Percentiles rank a stretch among this genome's conserved stretches.
Conservation (phyloP, 306 rosid genomes). For the Lupinus albus region DNA sequence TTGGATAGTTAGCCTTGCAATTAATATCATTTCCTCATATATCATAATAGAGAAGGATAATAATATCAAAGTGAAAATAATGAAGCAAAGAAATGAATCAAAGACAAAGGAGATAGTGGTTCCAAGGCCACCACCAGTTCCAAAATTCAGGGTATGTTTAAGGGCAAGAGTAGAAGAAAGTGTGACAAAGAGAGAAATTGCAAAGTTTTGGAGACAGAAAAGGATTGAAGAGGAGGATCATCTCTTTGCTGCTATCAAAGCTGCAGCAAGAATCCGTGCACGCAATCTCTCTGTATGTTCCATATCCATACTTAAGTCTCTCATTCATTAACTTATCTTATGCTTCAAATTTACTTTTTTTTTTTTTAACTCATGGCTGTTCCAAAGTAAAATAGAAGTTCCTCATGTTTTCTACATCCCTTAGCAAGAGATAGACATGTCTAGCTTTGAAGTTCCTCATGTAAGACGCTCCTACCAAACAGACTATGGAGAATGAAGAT, state of each 20-base stretch:
- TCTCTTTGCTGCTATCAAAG: constrained; percentile 77
- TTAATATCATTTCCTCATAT: constrained; percentile 11
- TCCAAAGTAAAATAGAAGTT: neutral
- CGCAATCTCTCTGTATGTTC: constrained; percentile 62
- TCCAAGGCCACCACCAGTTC: constrained; percentile 52
- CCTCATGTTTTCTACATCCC: too few relatives aligned
- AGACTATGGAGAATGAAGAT: too few relatives aligned
- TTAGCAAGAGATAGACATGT: too few relatives aligned
- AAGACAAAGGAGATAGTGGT: constrained; percentile 33
- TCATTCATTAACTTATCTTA: neutral
- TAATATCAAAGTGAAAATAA: neutral
- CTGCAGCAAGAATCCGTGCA: constrained; percentile 74
- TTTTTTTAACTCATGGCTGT: neutral
- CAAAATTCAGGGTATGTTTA: constrained; percentile 41
- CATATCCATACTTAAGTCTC: neutral
- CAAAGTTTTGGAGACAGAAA: constrained; percentile 77
- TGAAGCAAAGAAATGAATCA: constrained; percentile 45
- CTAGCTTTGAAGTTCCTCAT: too few relatives aligned
- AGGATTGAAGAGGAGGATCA: constrained; percentile 70
- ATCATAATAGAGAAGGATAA: constrained; percentile 4
- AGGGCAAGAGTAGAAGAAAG: constrained; percentile 47
- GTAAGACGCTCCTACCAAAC: too few relatives aligned
- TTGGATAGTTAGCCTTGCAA: constrained; percentile 37
- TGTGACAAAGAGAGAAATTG: constrained; percentile 73
- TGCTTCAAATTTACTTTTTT: neutral